Evolutionary conservation across 139 green algal species (phyloP).

Genomic region (Bryopsis sp.): DNA sequence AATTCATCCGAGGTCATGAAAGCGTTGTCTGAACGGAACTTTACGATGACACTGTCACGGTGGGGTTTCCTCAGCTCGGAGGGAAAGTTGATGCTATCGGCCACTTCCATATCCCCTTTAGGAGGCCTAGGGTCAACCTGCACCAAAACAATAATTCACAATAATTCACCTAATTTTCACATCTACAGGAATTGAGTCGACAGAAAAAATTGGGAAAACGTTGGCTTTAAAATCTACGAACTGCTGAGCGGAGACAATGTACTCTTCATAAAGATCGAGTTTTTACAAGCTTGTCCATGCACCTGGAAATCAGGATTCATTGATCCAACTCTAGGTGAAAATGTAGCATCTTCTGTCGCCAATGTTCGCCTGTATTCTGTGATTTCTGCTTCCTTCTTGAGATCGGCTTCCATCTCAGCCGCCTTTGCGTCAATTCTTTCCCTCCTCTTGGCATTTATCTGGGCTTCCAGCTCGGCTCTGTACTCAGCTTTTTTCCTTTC

Average conservation of each 20-base stretch:
- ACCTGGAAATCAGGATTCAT: too few species aligned
- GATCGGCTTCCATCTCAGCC: conserved; percentile 9
- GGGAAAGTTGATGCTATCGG: background rate
- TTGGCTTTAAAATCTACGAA: too few species aligned
- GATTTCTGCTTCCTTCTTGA: background rate
- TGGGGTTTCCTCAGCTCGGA: background rate
- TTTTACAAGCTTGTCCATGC: too few species aligned
- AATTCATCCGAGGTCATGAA: conserved; percentile 26
- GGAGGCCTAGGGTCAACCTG: background rate
- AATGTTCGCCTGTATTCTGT: too few species aligned
- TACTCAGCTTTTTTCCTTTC: background rate
- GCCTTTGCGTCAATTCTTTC: conserved; percentile 11
- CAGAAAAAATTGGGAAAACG: too few species aligned
- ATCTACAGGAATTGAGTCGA: conserved; percentile 14
- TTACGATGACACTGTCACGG: background rate
- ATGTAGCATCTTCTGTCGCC: conserved; percentile 10
- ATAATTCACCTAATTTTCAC: background rate
- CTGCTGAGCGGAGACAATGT: too few species aligned
- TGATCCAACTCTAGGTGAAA: conserved; percentile 9
- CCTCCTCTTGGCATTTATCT: conserved; percentile 21
- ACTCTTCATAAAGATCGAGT: too few species aligned
- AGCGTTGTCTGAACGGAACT: conserved; percentile 17
- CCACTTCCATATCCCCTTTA: background rate
- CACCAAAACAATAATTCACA: background rate
- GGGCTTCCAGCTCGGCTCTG: conserved; percentile 22